Evolutionary conservation across 2,329 filamentous ascomycete species (phyloP), one percentile per base, ranked within the genome.

Genomic region (Talaromyces marneffei): DNA sequence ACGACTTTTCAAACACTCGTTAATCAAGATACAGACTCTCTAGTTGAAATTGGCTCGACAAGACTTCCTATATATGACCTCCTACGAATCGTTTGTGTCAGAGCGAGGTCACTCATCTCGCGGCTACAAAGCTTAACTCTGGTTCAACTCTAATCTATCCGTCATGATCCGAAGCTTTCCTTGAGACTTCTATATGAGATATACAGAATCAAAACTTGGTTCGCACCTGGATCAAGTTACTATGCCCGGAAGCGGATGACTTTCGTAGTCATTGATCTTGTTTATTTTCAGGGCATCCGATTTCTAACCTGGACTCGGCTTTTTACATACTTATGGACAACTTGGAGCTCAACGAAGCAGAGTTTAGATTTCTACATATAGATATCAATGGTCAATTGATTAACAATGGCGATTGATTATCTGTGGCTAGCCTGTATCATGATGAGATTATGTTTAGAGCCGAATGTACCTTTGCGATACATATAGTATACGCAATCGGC

Each of bases 131-230:
- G 16, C 3, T 12, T 29, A 61, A 54, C 61, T 44, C 27, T 53
- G 57, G 57, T 8, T 37, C 44, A 60, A 52, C 23, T 29, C 44
- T 50, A 56, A 39, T 23, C 27, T 39, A 54, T 63, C 57, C 61
- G 61, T 40, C 42, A 33, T 42, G 33, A 63, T 63, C 61, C 61
- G 61, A 56, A 9, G 25, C 52, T 46, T 35, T 31, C 10, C 8
- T 48, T 18, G 25, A 48, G 25, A 29, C 2, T 29, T n/a, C 12
- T n/a, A 25, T 52, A 20, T 35, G 48, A 35, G 46, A 14, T 39
- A 37, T 35, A 37, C 20, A 58, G 18, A 27, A 7, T 52, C n/a
- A 23, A 35, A 48, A 44, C 25, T 27, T 31, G 37, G 54, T 37
- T 56, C 25, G n/a, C 53, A 46, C 40, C 29, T 18, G 4, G 6